A percentile compares a stretch with the other conserved stretches of the same genome.
These are phyloP conservation scores for Agroathelia rolfsii DNA, from an alignment of 1,284 basidiomycete genomes.

Conservation along the genomic window DNA sequence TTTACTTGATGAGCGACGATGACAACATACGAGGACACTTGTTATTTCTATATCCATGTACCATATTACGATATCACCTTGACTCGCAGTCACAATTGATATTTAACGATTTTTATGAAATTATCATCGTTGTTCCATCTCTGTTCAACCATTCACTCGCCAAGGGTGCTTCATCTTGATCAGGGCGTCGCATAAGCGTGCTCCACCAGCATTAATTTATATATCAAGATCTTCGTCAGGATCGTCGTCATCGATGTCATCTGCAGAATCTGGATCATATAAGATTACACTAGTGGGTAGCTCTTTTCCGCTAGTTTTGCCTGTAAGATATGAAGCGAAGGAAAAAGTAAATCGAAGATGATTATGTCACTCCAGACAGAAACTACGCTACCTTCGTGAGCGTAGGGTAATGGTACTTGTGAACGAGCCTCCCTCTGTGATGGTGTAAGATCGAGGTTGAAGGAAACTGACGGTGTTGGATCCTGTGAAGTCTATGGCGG, in stretches of 20 bases:
- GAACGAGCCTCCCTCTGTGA: slow-evolving; percentile 75
- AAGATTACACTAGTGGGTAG: slow-evolving; percentile 31
- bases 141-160: too few relatives aligned
- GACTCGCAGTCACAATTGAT: too few relatives aligned
- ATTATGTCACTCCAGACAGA: too few relatives aligned
- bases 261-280: slow-evolving; percentile 81
- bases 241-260: slow-evolving; percentile 85
- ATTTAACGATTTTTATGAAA: too few relatives aligned
- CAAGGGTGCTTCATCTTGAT: too few relatives aligned
- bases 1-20: too few relatives aligned
- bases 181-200: too few relatives aligned
- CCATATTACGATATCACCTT: too few relatives aligned
- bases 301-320: slow-evolving; percentile 16
- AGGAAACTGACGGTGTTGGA: slow-evolving; percentile 61
- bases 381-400: slow-evolving; percentile 75
- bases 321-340: slow-evolving; percentile 11
- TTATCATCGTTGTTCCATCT: too few relatives aligned
- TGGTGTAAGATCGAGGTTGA: slow-evolving; percentile 80
- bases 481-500: slow-evolving; percentile 38
- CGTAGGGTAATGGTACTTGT: slow-evolving; percentile 79
- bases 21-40: too few relatives aligned
- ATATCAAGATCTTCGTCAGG: slow-evolving; percentile 85
- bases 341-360: slow-evolving; percentile 4
- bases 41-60: too few relatives aligned
- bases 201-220: too few relatives aligned